A percentile compares a stretch with the other conserved stretches of the same genome.
Conservation (phyloP, 108 stramenopile genomes). For the Fistulifera pelliculosa region DNA sequence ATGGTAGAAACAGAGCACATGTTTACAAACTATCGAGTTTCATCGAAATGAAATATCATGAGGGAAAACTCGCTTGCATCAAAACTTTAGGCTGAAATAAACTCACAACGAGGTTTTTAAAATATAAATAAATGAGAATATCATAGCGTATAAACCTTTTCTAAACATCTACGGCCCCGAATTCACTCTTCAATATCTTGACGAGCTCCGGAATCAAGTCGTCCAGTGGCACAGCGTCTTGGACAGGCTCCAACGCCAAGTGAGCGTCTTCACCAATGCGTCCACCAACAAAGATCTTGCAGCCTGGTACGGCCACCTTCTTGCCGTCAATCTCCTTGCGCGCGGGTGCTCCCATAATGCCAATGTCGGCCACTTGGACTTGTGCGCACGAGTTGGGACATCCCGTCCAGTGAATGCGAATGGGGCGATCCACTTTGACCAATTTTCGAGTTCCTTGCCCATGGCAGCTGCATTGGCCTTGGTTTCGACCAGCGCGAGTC, state of each 20-base stretch:
- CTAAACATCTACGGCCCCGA: slow-evolving; percentile 61
- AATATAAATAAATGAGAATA: too few relatives aligned
- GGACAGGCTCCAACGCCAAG: slow-evolving; percentile 66
- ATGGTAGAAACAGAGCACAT: too few relatives aligned
- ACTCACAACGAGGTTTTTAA: too few relatives aligned
- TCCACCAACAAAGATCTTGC: slow-evolving; percentile 89
- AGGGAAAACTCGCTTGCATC: too few relatives aligned
- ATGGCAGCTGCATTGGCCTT: slow-evolving; percentile 70
- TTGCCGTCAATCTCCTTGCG: slow-evolving; percentile 69
- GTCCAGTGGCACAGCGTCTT: slow-evolving; percentile 62
- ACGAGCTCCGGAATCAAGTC: slow-evolving; percentile 63
- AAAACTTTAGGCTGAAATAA: too few relatives aligned
- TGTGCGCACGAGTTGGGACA: slow-evolving; percentile 94
- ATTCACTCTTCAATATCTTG: slow-evolving; percentile 65
- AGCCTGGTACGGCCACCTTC: slow-evolving; percentile 84
- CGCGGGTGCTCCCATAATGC: slow-evolving; percentile 92
- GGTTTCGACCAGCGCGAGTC: slow-evolving; percentile 86
- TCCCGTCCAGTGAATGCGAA: slow-evolving; percentile 94
- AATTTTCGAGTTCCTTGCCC: slow-evolving; percentile 67
- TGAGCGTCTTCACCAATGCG: slow-evolving; percentile 81
- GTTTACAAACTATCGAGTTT: too few relatives aligned
- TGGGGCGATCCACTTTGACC: slow-evolving; percentile 67
- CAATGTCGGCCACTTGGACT: slow-evolving; percentile 91
- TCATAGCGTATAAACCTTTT: too few relatives aligned
- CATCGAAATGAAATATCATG: too few relatives aligned